Base-by-base conservation (phyloP, 2,329 filamentous ascomycete genomes). In the Tolypocladium sp. region DNA sequence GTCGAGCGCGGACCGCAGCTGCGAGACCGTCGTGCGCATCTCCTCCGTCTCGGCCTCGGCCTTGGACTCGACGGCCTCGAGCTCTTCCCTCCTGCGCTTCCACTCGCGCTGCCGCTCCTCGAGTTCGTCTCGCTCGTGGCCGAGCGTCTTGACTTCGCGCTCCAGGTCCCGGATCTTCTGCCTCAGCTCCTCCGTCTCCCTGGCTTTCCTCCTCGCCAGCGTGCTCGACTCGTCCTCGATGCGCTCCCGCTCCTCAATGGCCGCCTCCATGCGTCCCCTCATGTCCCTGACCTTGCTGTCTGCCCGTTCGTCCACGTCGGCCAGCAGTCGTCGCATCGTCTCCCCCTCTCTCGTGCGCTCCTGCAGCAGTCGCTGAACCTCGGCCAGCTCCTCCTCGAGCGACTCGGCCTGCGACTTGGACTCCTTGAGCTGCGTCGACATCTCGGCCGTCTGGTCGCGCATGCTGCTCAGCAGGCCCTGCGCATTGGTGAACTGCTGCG, bases 271-370 rank as follows among this genome's bases (percentile, higher is more conserved):
- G 2, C 89, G 86, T 60, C 91, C 86, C 58, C 91, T 88, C 86
- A 96, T 94, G 64, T 97, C 93, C 35, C 91, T 86, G 22, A 96
- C 84, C 68, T 91, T 90, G 61, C 79, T 79, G 64, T 97, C 92
- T 1, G 92, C 87, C 12, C 90, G 83, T 61, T 89, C 85, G 71
- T 97, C 91, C 10, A 92, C 90, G 64, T 97, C 93, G 20, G 88
- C 87, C 15, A 99, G 78, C 61, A 97, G 81, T 55, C 92, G 82
- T 40, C 94, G 86, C 92, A 99, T 97, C 1, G 91, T 97, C 76
- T 97, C 93, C 33, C 87, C 90, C 74, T 99, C 94, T 51, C 94
- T 85, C 4, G 91, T 93, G 33, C 94, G 87, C 73, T 99, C 94
- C 57, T 84, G 86, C 2, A 99, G 82, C 61, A 97, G 82, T 60